Percentiles rank a stretch among this genome's conserved stretches.
These are phyloP conservation scores for Aquanectria penicillioides DNA, from an alignment of 2,329 filamentous ascomycete species.

Conservation along the genomic window DNA sequence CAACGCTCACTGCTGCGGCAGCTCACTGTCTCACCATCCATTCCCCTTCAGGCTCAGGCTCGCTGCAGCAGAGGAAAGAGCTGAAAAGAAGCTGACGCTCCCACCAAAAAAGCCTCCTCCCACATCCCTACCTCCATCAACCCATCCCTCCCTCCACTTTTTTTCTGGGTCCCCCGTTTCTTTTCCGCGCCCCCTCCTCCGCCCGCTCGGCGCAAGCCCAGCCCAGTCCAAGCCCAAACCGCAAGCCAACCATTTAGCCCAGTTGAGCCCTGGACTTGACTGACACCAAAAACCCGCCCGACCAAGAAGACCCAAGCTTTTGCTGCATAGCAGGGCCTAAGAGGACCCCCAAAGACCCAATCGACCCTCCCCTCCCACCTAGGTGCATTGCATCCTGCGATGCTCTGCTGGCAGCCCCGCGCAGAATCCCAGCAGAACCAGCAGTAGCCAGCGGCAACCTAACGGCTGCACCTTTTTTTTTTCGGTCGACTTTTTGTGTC, in stretches of 20 bases:
- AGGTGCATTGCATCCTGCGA: constrained; percentile 46
- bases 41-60: constrained; percentile 1
- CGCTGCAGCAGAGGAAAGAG: constrained; percentile 22
- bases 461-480: constrained; percentile 35
- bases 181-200: constrained; percentile 21
- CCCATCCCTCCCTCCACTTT: constrained; percentile 18
- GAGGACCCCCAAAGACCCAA: constrained; percentile 32
- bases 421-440: constrained; percentile 40
- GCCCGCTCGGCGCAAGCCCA: constrained; percentile 14
- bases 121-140: constrained; percentile 1
- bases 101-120: constrained; percentile 26
- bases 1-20: constrained; percentile 12
- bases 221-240: constrained; percentile 20
- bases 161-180: constrained; percentile 18
- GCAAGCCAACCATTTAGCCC: constrained; percentile 14
- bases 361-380: constrained; percentile 36
- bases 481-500: constrained; percentile 38
- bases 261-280: constrained; percentile 27
- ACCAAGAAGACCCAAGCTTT: constrained; percentile 11
- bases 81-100: constrained; percentile 27
- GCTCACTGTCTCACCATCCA: constrained; percentile 3
- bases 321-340: constrained; percentile 22
- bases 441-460: constrained; percentile 36
- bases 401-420: constrained; percentile 47
- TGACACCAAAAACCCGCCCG: constrained; percentile 22